phyloP scores from a whole-genome alignment of 345 rosid species.

The Pistacia integerrima region DNA sequence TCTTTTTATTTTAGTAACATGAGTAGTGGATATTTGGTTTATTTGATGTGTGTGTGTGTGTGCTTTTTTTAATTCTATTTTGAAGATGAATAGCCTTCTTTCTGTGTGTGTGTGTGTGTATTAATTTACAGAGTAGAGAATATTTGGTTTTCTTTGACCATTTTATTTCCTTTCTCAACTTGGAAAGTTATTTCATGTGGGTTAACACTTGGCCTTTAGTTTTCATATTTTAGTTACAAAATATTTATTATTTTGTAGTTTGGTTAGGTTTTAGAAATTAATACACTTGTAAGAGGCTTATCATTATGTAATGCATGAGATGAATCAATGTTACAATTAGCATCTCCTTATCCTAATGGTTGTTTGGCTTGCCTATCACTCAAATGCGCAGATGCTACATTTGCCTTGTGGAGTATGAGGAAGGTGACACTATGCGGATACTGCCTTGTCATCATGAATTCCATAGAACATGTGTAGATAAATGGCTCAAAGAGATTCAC shows the following conservation, averaged over 20 bases:
- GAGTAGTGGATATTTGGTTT: too few relatives aligned
- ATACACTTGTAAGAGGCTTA: too few relatives aligned
- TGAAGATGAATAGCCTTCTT: background rate
- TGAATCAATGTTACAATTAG: background rate
- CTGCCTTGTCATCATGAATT: conserved; percentile 93
- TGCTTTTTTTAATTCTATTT: background rate
- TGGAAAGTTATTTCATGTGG: background rate
- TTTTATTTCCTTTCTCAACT: background rate
- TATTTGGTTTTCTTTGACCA: background rate
- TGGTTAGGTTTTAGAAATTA: too few relatives aligned
- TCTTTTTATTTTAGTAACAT: background rate
- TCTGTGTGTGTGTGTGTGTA: too few relatives aligned
- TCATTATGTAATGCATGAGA: background rate
- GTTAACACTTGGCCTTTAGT: too few relatives aligned
- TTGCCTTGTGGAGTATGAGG: conserved; percentile 97
- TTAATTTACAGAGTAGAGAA: too few relatives aligned
- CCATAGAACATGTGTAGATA: conserved; percentile 82
- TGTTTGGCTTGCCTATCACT: conserved; percentile 7
- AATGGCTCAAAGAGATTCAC: conserved; percentile 98
- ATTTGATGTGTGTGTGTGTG: too few relatives aligned
- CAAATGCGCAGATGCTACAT: conserved; percentile 72
- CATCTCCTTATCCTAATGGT: conserved; percentile 5
- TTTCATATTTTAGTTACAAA: too few relatives aligned
- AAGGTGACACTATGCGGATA: conserved; percentile 80
- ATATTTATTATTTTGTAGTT: background rate